Conservation (phyloP, 805 yeast genomes). For the Starmerella gropengiesseri region DNA sequence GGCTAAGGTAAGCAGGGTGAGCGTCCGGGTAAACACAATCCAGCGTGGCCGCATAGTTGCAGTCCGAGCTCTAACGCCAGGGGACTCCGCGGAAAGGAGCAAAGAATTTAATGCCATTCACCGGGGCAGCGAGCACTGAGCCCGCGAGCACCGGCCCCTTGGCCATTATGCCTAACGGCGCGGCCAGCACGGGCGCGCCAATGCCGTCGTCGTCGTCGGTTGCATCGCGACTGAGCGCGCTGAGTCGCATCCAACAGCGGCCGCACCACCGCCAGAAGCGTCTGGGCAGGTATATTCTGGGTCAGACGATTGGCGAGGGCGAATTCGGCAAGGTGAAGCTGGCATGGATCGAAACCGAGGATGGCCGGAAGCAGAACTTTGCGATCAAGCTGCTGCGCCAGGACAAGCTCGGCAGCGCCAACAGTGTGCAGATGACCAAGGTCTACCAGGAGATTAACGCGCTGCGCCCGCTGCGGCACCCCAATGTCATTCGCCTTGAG, state of each 20-base stretch:
- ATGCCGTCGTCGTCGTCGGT: constrained; percentile 13
- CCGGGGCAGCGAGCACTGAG: constrained; percentile 4
- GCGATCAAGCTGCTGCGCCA: constrained; percentile 88
- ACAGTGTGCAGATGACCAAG: constrained; percentile 75
- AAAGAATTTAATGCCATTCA: constrained; percentile 2
- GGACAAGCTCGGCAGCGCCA: constrained; percentile 67
- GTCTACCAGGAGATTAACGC: constrained; percentile 91
- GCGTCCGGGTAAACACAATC: constrained; percentile 3
- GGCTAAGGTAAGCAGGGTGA: constrained; percentile 6
- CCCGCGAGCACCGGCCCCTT: neutral
- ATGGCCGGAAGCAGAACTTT: constrained; percentile 50
- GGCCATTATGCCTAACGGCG: constrained; percentile 2
- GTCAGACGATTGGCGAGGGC: constrained; percentile 93
- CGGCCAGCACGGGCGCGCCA: constrained; percentile 1
- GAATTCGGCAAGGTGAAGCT: constrained; percentile 96
- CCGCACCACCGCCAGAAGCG: constrained; percentile 31
- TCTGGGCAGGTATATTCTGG: constrained; percentile 82
- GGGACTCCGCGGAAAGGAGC: neutral
- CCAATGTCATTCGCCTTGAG: constrained; percentile 82
- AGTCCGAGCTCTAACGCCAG: neutral
- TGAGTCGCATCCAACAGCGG: constrained; percentile 22
- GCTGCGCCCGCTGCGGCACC: constrained; percentile 66
- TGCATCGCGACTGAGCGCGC: constrained; percentile 20
- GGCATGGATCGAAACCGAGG: constrained; percentile 85
- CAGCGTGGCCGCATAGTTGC: neutral